Base-by-base conservation (phyloP, 2,329 filamentous ascomycete genomes). In the Fusarium sp. region DNA sequence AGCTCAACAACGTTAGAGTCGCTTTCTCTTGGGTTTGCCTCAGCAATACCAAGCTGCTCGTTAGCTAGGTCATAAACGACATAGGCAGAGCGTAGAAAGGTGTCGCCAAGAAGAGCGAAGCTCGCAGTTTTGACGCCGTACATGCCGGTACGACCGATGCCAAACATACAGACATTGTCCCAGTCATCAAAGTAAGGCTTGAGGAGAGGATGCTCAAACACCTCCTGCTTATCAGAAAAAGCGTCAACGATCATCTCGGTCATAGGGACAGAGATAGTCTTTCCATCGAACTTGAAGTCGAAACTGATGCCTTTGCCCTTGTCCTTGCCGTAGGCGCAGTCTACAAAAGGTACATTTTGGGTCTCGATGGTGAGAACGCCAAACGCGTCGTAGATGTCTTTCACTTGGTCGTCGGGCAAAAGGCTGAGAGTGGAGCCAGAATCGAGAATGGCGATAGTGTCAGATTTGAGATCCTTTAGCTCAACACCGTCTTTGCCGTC, bases 401-500 rank as follows among this genome's bases (percentile, higher is more conserved):
- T 65, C 14, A 86, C 86, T 31, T 93, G 79, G 54, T 85, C 81
- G 56, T 87, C 83, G 1, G 92, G 92, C 1, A 94, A 80, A 70
- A 92, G 91, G 73, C 85, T 89, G 68, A 93, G 82, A 17, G 89
- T 92, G 38, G 89, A 91, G 42, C 92, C 92, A 1, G 91, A 92
- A 79, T 94, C 92, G 53, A 94, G 86, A 17, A 94, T 84, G 19
- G 90, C 91, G 17, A 94, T 84, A 17, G 90, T 91, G 11, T 86
- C 80, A 24, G 85, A 78, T 5, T 86, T 80, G 59, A 83, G 67
- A 51, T 64, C 70, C 28, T 71, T 55, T 24, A 82, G 73, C 19
- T 79, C 76, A 50, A 83, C 67, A n/a, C 77, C 57, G 13, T 62
- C 45, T 28, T 70, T 46, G 5, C 60, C 64, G 19, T 77, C 74